Evolutionary conservation across 164 flowering plant species (phyloP).

Genomic region (Nelumbo lutea): DNA sequence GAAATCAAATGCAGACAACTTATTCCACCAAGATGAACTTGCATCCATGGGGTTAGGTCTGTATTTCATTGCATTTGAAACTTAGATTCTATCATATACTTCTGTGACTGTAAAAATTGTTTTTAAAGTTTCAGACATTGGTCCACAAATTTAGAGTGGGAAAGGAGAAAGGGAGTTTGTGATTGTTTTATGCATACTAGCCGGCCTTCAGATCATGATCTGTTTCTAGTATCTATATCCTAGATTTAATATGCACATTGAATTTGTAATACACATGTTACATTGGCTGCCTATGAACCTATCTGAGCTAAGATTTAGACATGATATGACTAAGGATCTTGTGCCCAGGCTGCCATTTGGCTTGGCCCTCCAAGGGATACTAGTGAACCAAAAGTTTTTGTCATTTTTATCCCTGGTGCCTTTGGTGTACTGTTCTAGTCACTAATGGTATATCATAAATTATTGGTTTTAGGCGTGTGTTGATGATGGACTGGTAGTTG

Average conservation of each 20-base stretch:
- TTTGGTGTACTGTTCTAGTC: no score
- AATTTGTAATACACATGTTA: no score
- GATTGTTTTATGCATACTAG: neutral
- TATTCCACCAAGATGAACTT: slow-evolving; percentile 58
- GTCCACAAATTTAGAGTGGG: neutral
- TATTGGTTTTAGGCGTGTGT: no score
- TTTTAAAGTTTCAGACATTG: neutral
- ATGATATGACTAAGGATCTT: no score
- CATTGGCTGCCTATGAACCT: neutral
- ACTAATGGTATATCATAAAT: no score
- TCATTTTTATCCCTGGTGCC: no score
- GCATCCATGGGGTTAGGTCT: slow-evolving; percentile 55
- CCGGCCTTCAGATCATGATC: neutral
- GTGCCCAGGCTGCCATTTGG: no score
- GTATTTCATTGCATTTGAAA: slow-evolving; percentile 1
- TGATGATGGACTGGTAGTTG: neutral
- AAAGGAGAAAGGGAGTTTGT: neutral
- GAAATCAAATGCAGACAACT: slow-evolving; percentile 23
- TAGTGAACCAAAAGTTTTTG: no score
- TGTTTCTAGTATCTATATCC: neutral
- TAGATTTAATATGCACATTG: no score
- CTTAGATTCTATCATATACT: neutral
- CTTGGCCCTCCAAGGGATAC: no score
- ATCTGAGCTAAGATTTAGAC: neutral
- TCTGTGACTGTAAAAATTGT: neutral